A percentile compares a stretch with the other conserved stretches of the same genome.
Evolutionary conservation across 2,329 filamentous ascomycete species (phyloP).

Genomic region (Alternaria novae-zelandiae): DNA sequence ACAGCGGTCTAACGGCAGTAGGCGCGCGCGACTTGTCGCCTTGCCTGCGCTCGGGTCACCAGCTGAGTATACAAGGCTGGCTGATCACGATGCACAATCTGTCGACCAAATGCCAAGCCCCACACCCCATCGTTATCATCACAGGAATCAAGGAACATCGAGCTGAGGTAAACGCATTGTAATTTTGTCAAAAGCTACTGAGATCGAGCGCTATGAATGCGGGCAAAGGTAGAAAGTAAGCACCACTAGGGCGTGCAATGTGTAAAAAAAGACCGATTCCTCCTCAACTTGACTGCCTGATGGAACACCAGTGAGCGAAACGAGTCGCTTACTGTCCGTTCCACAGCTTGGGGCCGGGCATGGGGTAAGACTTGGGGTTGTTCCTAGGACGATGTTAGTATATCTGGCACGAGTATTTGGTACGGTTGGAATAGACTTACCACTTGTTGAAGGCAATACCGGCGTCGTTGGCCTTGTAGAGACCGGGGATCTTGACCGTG

Average conservation of each 20-base stretch:
- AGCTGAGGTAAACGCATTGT: not conserved
- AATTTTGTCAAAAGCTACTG: not conserved
- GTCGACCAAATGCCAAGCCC: not conserved
- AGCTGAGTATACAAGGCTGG: not conserved
- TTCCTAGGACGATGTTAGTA: conserved; percentile 8
- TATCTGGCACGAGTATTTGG: not conserved
- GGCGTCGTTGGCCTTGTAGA: conserved; percentile 56
- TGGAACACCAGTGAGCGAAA: not conserved
- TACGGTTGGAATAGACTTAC: not conserved
- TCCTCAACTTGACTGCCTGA: conserved; percentile 1
- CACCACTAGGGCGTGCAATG: conserved; percentile 5
- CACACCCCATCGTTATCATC: not conserved
- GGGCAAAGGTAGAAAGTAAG: conserved; percentile 1
- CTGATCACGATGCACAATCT: not conserved
- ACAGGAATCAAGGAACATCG: not conserved
- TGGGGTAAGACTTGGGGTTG: conserved; percentile 40
- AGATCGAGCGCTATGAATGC: not conserved
- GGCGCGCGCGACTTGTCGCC: not conserved
- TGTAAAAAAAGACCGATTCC: not conserved
- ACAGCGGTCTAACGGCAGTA: not conserved
- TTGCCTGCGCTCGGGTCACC: not conserved
- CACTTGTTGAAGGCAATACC: conserved; percentile 58
- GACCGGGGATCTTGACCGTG: conserved; percentile 56
- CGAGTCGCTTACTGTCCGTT: conserved; percentile 14
- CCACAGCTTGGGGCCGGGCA: conserved; percentile 42